These are phyloP conservation scores for Cordyceps tenuipes DNA, from an alignment of 2,329 filamentous ascomycete species.

Conservation along the genomic window DNA sequence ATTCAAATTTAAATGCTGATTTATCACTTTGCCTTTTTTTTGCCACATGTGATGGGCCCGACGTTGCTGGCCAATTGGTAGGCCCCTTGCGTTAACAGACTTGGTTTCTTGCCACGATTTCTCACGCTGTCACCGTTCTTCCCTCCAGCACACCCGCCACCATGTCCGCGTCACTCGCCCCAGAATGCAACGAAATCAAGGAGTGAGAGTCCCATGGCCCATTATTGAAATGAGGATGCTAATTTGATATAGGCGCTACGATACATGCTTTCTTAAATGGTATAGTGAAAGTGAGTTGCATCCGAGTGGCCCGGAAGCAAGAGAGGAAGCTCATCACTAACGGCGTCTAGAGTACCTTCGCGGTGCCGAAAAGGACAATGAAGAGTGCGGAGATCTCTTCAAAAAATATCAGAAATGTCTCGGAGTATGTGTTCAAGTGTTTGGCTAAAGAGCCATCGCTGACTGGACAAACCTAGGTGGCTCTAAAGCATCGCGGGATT, in stretches of 20 bases:
- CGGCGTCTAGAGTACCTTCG: slow-evolving; percentile 68
- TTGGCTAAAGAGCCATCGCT: background rate
- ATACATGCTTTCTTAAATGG: slow-evolving; percentile 97
- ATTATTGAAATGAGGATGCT: background rate
- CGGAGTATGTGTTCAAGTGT: slow-evolving; percentile 46
- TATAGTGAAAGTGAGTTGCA: slow-evolving; percentile 83
- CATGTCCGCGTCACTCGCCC: slow-evolving; percentile 92
- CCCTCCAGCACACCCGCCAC: slow-evolving; percentile 14
- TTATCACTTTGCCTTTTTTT: background rate
- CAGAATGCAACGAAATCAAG: slow-evolving; percentile 92
- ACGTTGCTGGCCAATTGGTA: background rate
- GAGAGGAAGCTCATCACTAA: background rate
- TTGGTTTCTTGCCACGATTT: slow-evolving; percentile 11
- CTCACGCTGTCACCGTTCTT: background rate
- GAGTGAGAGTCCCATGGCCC: slow-evolving; percentile 53
- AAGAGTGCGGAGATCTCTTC: slow-evolving; percentile 79
- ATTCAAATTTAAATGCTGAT: no score
- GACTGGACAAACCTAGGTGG: slow-evolving; percentile 47
- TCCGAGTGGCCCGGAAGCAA: slow-evolving; percentile 10
- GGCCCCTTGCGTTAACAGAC: background rate
- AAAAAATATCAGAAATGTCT: slow-evolving; percentile 83
- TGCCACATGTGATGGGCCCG: background rate
- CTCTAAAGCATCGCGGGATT: slow-evolving; percentile 80
- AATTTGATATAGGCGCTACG: slow-evolving; percentile 61
- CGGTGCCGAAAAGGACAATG: slow-evolving; percentile 70